Evolutionary conservation across 805 yeast genomes (phyloP), one percentile per base, ranked within the genome.

Genomic region (Candida alai): DNA sequence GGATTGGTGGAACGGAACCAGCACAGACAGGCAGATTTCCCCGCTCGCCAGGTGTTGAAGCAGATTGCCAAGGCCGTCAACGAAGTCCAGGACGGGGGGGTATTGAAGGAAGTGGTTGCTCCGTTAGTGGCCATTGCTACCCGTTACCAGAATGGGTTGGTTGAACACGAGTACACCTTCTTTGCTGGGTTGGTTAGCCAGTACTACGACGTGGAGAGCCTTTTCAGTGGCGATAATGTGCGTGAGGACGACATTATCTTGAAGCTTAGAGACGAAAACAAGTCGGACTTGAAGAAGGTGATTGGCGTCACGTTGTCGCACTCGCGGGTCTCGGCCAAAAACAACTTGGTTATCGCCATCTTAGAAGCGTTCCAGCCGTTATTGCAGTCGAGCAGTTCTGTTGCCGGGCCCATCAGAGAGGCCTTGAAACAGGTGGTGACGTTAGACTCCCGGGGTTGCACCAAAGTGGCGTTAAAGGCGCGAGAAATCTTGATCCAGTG

Each of bases 401-500:
- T 84, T 44, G 83, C 88, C 26, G 64, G 73, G 43, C 68, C 76
- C 39, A 73, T 93, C 55, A 78, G 85, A 46, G 76, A 73, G 10
- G 74, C 85, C 2, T 75, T 93, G 67, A 82, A 80, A 62, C 69
- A 76, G 37, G 70, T 94, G 48, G 95, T 89, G 35, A 93, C 85
- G 58, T 73, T 93, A 44, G 97, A 90, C 50, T 76, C 93, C 17
- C 82, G 96, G 56, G 77, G 86, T 6, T 79, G 96, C 23, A 90
- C 96, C 19, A 90, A 89, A 70, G 97, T 90, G 32, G 86, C 96
- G 18, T 70, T 93, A 54, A 88, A 86, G 62, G 97, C 97, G 2
- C 80, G 97, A 58, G 99, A 94, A 65, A 84, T 94, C 40, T 75
- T 93, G 52, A 93, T 93, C 52, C 96, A 89, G 70, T 93, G 97